Evolutionary conservation across 176 grass and related monocot genomes (phyloP).

Genomic region (Thalia dealbata): DNA sequence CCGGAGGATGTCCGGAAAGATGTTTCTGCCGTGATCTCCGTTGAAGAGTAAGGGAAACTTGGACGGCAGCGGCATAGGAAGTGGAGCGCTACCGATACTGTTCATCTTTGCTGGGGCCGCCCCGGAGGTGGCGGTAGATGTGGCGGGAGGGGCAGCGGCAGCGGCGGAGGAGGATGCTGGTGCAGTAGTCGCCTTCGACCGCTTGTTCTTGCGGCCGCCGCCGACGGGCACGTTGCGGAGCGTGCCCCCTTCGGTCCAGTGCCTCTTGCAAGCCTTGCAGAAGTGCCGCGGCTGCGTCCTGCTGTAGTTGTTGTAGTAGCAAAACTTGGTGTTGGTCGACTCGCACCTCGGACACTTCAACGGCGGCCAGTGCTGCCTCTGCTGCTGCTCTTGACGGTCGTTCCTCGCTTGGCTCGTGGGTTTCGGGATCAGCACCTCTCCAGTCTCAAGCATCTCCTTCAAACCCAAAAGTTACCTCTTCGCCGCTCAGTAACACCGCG

Average conservation of each 20-base stretch:
- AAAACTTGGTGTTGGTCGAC: constrained; percentile 88
- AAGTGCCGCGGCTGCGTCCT: constrained; percentile 66
- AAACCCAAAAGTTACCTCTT: not conserved
- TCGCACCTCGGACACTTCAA: constrained; percentile 65
- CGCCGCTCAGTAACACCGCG: not conserved
- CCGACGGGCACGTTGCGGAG: constrained; percentile 92
- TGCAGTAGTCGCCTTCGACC: constrained; percentile 19
- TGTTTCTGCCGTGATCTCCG: constrained; percentile 5
- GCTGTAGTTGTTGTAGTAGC: constrained; percentile 99
- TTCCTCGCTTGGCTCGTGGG: constrained; percentile 11
- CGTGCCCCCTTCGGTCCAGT: constrained; percentile 89
- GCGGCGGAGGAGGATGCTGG: not conserved
- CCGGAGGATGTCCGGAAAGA: constrained; percentile 52
- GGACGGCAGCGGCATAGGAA: not conserved
- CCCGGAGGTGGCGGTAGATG: not conserved
- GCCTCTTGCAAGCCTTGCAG: constrained; percentile 67
- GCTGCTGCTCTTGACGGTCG: constrained; percentile 5
- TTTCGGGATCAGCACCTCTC: constrained; percentile 4
- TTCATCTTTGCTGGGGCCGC: not conserved
- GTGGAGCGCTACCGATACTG: not conserved
- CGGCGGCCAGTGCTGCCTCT: constrained; percentile 48
- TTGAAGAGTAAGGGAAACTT: not conserved
- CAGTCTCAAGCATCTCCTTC: not conserved
- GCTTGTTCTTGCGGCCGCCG: constrained; percentile 79
- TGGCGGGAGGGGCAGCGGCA: no score